A percentile compares a stretch with the other conserved stretches of the same genome.
phyloP scores from a whole-genome alignment of 768 basidiomycete genomes.

The Mycena olivaceomarginata region DNA sequence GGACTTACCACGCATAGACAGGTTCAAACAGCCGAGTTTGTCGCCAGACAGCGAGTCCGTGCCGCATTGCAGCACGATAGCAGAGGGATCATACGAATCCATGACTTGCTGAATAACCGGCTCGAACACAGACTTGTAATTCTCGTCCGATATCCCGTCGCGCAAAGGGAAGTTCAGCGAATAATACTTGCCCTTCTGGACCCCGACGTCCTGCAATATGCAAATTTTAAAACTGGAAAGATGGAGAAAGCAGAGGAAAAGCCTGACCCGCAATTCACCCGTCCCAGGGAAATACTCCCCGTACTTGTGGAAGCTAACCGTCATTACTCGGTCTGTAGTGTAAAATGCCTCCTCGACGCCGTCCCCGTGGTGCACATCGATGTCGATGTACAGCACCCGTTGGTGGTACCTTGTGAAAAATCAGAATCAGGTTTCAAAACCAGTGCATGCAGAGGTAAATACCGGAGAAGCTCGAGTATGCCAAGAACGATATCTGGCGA shows the following conservation, averaged over 20 bases:
- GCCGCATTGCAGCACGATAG: constrained; percentile 97
- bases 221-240: constrained; percentile 35
- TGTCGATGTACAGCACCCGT: constrained; percentile 97
- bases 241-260: constrained; percentile 16
- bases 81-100: constrained; percentile 95
- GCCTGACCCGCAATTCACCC: constrained; percentile 91
- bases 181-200: constrained; percentile 96
- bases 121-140: constrained; percentile 96
- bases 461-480: constrained; percentile 95
- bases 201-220: constrained; percentile 85
- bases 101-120: constrained; percentile 96
- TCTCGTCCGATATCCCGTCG: constrained; percentile 96
- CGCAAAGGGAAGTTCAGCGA: constrained; percentile 96
- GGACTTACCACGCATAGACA: constrained; percentile 91
- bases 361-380: constrained; percentile 99
- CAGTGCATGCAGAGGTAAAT: constrained; percentile 36
- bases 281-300: constrained; percentile 99
- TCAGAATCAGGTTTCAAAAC: constrained; percentile 1
- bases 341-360: constrained; percentile 99
- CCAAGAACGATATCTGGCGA: constrained; percentile 96
- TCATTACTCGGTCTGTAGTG: constrained; percentile 99
- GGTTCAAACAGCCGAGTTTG: constrained; percentile 95
- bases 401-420: constrained; percentile 84
- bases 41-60: constrained; percentile 98
- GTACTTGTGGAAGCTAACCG: constrained; percentile 98